A percentile compares a stretch with the other conserved stretches of the same genome.
Evolutionary conservation across 768 basidiomycete species (phyloP).

Genomic region (Boletus vinaceobasis): DNA sequence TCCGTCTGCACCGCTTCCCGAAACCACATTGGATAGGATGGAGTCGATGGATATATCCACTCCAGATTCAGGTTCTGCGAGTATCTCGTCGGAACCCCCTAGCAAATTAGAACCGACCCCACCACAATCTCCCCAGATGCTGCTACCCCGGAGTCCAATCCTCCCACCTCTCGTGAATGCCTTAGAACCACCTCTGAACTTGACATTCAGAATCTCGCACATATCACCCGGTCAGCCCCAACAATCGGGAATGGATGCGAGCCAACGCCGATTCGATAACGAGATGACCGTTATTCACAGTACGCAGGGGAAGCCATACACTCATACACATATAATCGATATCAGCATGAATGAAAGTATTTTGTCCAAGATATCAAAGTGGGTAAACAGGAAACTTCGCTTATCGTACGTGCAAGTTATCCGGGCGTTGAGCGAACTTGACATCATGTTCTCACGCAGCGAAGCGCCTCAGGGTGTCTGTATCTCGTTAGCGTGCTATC

Average conservation of each 20-base stretch:
- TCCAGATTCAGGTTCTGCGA: neutral
- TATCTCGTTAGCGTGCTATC: constrained; percentile 46
- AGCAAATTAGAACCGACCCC: neutral
- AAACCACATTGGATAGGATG: neutral
- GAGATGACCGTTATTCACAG: constrained; percentile 20
- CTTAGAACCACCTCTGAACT: constrained; percentile 14
- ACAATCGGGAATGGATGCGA: neutral
- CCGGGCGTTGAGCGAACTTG: neutral
- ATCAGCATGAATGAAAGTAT: constrained; percentile 30
- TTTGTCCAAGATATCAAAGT: constrained; percentile 30
- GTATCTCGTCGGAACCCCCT: neutral
- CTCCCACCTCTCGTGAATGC: constrained; percentile 12
- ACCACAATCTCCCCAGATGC: neutral
- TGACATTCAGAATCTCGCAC: constrained; percentile 15
- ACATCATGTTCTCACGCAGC: constrained; percentile 18
- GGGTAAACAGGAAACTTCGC: constrained; percentile 33
- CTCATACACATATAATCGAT: constrained; percentile 19
- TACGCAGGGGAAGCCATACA: constrained; percentile 18
- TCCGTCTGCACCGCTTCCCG: neutral
- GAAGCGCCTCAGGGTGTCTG: constrained; percentile 38
- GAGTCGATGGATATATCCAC: neutral
- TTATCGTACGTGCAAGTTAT: constrained; percentile 30
- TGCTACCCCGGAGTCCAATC: neutral
- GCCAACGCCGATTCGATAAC: constrained; percentile 10
- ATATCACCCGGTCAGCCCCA: neutral